Percentiles rank a stretch among this genome's conserved stretches.
These are phyloP conservation scores for Penicillium crustosum DNA, from an alignment of 2,329 filamentous ascomycete species.

Conservation along the genomic window DNA sequence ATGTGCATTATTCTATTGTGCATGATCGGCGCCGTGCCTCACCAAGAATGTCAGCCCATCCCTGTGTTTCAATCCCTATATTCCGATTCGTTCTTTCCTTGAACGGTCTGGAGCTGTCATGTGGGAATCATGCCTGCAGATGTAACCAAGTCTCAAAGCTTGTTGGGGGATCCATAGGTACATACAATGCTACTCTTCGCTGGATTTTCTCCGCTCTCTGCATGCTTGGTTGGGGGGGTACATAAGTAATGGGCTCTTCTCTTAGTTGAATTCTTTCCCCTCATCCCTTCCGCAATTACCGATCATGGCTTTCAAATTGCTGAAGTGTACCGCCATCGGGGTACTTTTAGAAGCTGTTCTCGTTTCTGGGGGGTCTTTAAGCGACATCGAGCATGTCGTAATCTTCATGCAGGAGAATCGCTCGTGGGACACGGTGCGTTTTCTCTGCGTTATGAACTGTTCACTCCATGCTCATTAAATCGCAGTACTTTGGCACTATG, in stretches of 20 bases:
- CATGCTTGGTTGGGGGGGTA: not conserved
- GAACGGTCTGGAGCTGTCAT: not conserved
- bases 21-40: not conserved
- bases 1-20: not conserved
- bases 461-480: conserved; percentile 8
- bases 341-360: conserved; percentile 21
- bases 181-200: not conserved
- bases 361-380: conserved; percentile 42
- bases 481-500: conserved; percentile 58
- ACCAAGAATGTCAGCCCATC: not conserved
- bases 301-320: conserved; percentile 11
- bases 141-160: not conserved
- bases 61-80: not conserved
- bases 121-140: not conserved
- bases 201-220: not conserved
- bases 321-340: conserved; percentile 15
- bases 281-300: not conserved
- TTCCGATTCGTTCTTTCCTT: not conserved
- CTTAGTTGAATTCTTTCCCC: not conserved
- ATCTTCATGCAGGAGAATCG: conserved; percentile 59
- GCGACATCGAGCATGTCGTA: conserved; percentile 58
- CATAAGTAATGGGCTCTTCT: not conserved
- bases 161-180: not conserved
- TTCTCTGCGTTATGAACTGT: not conserved
- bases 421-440: conserved; percentile 39